These are phyloP conservation scores for Prosopis cineraria DNA, from an alignment of 306 rosid genomes.

Conservation along the genomic window DNA sequence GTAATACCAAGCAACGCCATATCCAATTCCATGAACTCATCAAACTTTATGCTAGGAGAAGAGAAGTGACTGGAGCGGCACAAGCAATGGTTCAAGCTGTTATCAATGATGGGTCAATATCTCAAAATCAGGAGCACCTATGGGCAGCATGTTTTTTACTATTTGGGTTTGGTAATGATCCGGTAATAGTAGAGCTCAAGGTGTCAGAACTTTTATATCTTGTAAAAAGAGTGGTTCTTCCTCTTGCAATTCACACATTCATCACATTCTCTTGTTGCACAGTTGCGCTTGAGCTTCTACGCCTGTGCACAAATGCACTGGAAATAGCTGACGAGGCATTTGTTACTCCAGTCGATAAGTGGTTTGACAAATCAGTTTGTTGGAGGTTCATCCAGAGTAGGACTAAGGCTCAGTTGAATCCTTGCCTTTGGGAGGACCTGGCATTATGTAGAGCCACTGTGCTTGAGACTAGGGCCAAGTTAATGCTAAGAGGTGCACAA, in stretches of 20 bases:
- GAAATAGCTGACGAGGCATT: slow-evolving; percentile 87
- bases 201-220: slow-evolving; percentile 65
- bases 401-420: slow-evolving; percentile 83
- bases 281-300: slow-evolving; percentile 74
- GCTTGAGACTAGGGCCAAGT: slow-evolving; percentile 82
- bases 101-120: slow-evolving; percentile 58
- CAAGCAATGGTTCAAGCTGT: slow-evolving; percentile 83
- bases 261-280: slow-evolving; percentile 81
- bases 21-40: slow-evolving; percentile 68
- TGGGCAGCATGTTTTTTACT: slow-evolving; percentile 89
- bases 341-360: slow-evolving; percentile 79
- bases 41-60: slow-evolving; percentile 64
- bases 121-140: slow-evolving; percentile 65
- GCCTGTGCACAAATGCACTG: slow-evolving; percentile 72
- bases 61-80: slow-evolving; percentile 61
- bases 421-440: slow-evolving; percentile 89
- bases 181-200: slow-evolving; percentile 68
- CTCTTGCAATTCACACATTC: slow-evolving; percentile 76
- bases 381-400: slow-evolving; percentile 76
- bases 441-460: slow-evolving; percentile 85
- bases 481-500: slow-evolving; percentile 89
- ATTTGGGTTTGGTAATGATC: slow-evolving; percentile 76
- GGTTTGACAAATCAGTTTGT: slow-evolving; percentile 80
- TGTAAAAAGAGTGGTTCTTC: slow-evolving; percentile 69
- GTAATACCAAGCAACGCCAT: slow-evolving; percentile 61